phyloP scores from a whole-genome alignment of 805 yeast species.

The Ogataea dorogensis region DNA sequence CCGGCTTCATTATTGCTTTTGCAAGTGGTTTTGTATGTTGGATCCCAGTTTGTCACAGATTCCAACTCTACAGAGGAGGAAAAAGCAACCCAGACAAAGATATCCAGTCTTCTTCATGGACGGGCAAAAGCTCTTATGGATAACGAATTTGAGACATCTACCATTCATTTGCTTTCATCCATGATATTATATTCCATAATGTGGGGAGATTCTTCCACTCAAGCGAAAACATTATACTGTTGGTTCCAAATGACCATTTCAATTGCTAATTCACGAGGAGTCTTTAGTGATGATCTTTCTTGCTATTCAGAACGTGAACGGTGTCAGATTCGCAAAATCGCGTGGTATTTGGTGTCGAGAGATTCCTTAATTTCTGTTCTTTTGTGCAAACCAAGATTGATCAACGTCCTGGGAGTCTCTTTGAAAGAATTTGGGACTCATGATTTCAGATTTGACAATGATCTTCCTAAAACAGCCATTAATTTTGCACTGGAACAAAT shows the following conservation, averaged over 20 bases:
- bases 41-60: slow-evolving; percentile 55
- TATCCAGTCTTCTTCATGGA: slow-evolving; percentile 29
- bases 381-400: slow-evolving; percentile 7
- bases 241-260: slow-evolving; percentile 14
- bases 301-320: slow-evolving; percentile 6
- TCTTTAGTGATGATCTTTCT: slow-evolving; percentile 5
- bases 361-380: slow-evolving; percentile 10
- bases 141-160: slow-evolving; percentile 13
- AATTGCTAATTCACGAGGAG: slow-evolving; percentile 8
- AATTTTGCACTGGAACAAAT: slow-evolving; percentile 6
- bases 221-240: slow-evolving; percentile 8
- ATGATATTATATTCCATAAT: slow-evolving; percentile 8
- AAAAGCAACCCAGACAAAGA: slow-evolving; percentile 39
- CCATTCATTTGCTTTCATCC: slow-evolving; percentile 7
- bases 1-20: slow-evolving; percentile 58
- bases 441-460: slow-evolving; percentile 7
- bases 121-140: slow-evolving; percentile 28
- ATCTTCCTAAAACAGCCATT: slow-evolving; percentile 4
- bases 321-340: slow-evolving; percentile 9
- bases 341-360: slow-evolving; percentile 11
- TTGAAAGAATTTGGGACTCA: slow-evolving; percentile 1
- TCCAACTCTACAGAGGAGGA: slow-evolving; percentile 51
- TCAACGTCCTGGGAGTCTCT: slow-evolving; percentile 1
- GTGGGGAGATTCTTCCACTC: slow-evolving; percentile 5
- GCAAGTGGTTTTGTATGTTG: slow-evolving; percentile 64